phyloP scores from a whole-genome alignment of 1,284 basidiomycete genomes.

The Rhodotorula sp. region DNA sequence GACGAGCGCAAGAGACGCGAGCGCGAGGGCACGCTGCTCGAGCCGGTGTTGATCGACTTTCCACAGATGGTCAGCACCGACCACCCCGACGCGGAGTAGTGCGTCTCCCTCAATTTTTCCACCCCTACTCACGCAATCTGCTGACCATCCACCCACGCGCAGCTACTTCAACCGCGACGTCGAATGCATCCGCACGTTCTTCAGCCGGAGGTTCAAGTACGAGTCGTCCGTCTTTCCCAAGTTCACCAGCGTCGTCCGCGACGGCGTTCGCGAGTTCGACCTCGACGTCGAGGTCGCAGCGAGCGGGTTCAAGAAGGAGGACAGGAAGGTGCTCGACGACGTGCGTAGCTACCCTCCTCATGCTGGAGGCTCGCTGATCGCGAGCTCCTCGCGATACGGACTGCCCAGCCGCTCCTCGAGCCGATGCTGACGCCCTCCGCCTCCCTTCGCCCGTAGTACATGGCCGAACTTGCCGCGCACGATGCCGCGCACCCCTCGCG shows the following conservation, averaged over 20 bases:
- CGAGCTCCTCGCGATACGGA: no score
- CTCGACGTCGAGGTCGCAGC: constrained; percentile 88
- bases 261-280: constrained; percentile 57
- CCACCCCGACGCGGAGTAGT: constrained; percentile 97
- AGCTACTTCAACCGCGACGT: constrained; percentile 99
- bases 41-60: constrained; percentile 95
- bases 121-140: not conserved
- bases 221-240: constrained; percentile 85
- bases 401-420: no score
- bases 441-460: constrained; percentile 33
- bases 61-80: constrained; percentile 99
- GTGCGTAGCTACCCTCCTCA: constrained; percentile 55
- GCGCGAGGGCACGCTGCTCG: constrained; percentile 46
- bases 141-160: constrained; percentile 19
- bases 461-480: constrained; percentile 35
- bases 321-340: constrained; percentile 79
- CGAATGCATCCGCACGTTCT: constrained; percentile 92
- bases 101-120: constrained; percentile 49
- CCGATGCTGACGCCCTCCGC: no score
- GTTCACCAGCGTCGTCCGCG: constrained; percentile 56
- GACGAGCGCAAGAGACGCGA: constrained; percentile 20
- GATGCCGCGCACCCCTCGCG: constrained; percentile 38
- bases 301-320: constrained; percentile 82
- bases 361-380: no score
- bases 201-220: constrained; percentile 87